Percentiles rank a stretch among this genome's conserved stretches.
Conservation (phyloP, 208 protist genomes). For the Leishmania turanica region DNA sequence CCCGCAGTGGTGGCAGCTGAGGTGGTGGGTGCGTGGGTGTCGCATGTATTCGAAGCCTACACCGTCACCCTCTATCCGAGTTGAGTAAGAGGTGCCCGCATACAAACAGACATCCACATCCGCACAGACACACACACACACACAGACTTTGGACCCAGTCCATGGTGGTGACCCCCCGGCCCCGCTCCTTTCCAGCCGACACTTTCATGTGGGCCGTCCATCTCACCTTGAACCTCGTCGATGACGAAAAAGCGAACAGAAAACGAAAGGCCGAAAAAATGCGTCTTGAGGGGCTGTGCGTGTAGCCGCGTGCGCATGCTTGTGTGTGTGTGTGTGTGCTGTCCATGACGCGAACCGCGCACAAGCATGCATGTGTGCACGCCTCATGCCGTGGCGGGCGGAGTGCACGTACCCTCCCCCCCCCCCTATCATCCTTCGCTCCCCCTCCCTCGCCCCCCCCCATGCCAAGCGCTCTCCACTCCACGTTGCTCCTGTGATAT, state of each 20-base stretch:
- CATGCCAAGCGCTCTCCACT: not conserved
- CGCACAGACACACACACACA: not conserved
- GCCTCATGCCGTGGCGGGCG: not conserved
- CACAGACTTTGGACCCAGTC: not conserved
- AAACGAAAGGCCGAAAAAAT: not conserved
- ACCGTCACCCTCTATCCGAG: conserved; percentile 6
- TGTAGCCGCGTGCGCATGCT: not conserved
- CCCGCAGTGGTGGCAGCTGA: not conserved
- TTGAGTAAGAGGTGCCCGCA: not conserved
- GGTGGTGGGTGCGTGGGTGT: conserved; percentile 21
- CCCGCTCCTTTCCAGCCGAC: not conserved
- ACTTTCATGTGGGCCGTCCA: not conserved
- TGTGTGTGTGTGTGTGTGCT: not conserved
- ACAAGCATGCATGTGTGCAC: not conserved
- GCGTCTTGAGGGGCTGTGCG: not conserved
- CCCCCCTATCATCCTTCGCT: not conserved
- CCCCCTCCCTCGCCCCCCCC: not conserved
- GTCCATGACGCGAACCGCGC: not conserved
- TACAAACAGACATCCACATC: not conserved
- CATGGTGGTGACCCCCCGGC: not conserved
- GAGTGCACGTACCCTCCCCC: not conserved
- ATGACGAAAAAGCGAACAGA: not conserved
- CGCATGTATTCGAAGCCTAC: conserved; percentile 13
- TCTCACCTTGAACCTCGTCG: not conserved
- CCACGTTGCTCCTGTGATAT: not conserved